phyloP scores from a whole-genome alignment of 148 eudicot species.

The Mesembryanthemum crystallinum region DNA sequence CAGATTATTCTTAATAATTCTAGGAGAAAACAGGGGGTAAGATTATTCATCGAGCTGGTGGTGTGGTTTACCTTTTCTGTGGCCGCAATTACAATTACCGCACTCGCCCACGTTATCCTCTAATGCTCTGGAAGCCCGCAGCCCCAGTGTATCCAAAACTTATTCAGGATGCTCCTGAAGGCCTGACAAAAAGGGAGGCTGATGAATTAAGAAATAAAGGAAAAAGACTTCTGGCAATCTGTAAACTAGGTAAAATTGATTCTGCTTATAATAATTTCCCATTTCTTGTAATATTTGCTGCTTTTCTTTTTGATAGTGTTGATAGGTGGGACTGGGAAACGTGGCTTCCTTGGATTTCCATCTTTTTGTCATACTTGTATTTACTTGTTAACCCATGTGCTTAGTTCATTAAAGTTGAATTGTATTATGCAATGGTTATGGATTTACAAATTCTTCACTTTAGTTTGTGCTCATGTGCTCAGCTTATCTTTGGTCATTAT shows the following conservation, averaged over 20 bases:
- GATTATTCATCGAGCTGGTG: slow-evolving; percentile 82
- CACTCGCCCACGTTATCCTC: slow-evolving; percentile 72
- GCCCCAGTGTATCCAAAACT: slow-evolving; percentile 96
- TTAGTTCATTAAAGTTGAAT: neutral
- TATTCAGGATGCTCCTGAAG: slow-evolving; percentile 87
- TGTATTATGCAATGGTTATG: neutral
- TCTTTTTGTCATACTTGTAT: neutral
- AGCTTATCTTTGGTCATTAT: too few species aligned
- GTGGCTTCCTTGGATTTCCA: neutral
- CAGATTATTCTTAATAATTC: slow-evolving; percentile 25
- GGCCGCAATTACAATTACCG: slow-evolving; percentile 83
- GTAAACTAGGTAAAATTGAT: slow-evolving; percentile 62
- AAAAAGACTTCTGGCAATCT: slow-evolving; percentile 63
- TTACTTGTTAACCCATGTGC: neutral
- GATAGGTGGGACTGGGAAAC: neutral
- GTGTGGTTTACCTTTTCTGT: slow-evolving; percentile 71
- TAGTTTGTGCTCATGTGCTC: too few species aligned
- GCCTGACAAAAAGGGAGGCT: slow-evolving; percentile 80
- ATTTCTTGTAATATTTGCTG: neutral
- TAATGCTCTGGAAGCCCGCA: slow-evolving; percentile 99
- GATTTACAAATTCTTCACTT: too few species aligned
- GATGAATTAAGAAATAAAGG: slow-evolving; percentile 67
- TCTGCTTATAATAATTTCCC: neutral
- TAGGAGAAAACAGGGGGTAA: slow-evolving; percentile 94
- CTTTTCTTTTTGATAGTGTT: slow-evolving; percentile 7